Evolutionary conservation across 148 eudicot genomes (phyloP).

Genomic region (Rhododendron simsii): DNA sequence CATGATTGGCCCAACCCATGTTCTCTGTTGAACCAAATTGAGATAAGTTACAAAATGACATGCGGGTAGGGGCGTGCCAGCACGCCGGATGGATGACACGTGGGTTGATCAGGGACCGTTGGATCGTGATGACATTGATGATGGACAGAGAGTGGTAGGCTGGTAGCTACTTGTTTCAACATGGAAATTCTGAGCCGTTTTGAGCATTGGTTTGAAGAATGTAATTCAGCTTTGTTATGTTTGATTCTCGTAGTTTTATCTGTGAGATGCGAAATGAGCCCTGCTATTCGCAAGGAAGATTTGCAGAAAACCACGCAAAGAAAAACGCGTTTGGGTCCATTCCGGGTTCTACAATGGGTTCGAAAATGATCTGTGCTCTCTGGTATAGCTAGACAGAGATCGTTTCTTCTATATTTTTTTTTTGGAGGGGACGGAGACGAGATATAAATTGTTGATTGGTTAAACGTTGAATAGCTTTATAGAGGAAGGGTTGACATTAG

Average conservation of each 20-base stretch:
- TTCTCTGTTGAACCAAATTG: no score
- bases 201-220: not conserved
- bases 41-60: not conserved
- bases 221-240: not conserved
- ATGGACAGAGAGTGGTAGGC: not conserved
- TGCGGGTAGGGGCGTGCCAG: not conserved
- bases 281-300: no score
- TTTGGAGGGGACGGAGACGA: not conserved
- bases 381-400: no score
- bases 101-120: not conserved
- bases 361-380: no score
- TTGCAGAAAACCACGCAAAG: no score
- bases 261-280: not conserved
- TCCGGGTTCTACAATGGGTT: no score
- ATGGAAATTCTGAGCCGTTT: not conserved
- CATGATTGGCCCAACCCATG: slow-evolving; percentile 1
- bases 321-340: no score
- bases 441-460: not conserved
- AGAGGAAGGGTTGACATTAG: not conserved
- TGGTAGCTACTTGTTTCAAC: not conserved
- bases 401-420: not conserved
- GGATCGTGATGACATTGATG: not conserved
- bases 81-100: slow-evolving; percentile 1
- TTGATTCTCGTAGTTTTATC: not conserved
- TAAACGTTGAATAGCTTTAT: not conserved